Percentiles rank a stretch among this genome's conserved stretches.
phyloP scores from a whole-genome alignment of 768 basidiomycete genomes.

The Suillus variegatus region DNA sequence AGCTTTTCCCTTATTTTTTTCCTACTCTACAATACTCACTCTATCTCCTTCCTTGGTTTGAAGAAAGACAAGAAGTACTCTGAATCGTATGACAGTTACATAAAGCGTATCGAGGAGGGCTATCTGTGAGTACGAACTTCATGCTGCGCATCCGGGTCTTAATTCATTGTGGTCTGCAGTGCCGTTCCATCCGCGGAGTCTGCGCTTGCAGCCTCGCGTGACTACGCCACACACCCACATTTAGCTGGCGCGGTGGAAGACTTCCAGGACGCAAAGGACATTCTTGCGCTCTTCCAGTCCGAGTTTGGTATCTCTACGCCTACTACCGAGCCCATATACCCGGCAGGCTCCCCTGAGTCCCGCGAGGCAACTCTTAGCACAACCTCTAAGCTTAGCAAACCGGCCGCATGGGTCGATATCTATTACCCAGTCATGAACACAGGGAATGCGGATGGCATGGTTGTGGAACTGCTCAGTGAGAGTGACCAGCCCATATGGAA shows the following conservation, averaged over 20 bases:
- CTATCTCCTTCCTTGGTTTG: slow-evolving; percentile 4
- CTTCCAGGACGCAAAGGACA: slow-evolving; percentile 60
- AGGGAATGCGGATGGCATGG: slow-evolving; percentile 56
- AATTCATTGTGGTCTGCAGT: slow-evolving; percentile 31
- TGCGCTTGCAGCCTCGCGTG: slow-evolving; percentile 56
- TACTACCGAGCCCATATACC: slow-evolving; percentile 52
- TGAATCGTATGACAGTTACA: slow-evolving; percentile 17
- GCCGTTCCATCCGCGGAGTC: slow-evolving; percentile 58
- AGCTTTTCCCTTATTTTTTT: slow-evolving; percentile 11
- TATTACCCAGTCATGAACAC: slow-evolving; percentile 91
- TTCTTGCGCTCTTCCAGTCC: slow-evolving; percentile 68
- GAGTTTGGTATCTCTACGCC: slow-evolving; percentile 56
- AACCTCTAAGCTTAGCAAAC: slow-evolving; percentile 45
- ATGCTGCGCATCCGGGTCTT: not conserved
- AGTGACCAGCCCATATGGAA: slow-evolving; percentile 59
- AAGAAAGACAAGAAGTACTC: not conserved
- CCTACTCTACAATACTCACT: slow-evolving; percentile 14
- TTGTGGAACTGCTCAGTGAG: slow-evolving; percentile 63
- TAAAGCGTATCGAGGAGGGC: slow-evolving; percentile 26
- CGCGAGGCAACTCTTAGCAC: slow-evolving; percentile 65
- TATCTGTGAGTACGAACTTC: slow-evolving; percentile 35
- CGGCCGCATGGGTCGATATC: slow-evolving; percentile 79
- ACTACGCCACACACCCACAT: slow-evolving; percentile 70
- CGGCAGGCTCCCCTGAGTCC: slow-evolving; percentile 68
- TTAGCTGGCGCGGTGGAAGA: slow-evolving; percentile 68